Base-by-base conservation (phyloP, 2,329 filamentous ascomycete genomes). In the Bertia moriformis region DNA sequence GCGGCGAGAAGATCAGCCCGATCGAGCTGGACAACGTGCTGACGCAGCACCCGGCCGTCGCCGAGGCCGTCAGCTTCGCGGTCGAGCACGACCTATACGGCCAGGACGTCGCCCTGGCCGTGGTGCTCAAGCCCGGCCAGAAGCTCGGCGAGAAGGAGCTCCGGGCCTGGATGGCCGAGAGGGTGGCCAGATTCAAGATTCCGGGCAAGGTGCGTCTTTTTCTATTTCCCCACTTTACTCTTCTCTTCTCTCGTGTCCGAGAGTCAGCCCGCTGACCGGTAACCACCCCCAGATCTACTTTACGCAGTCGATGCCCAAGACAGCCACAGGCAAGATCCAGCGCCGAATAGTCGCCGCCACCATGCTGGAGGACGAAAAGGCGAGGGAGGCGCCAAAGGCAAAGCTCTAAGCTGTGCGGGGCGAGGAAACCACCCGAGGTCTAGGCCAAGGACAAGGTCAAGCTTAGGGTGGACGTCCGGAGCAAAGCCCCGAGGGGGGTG, bases 261-360 rank as follows among this genome's bases (percentile, higher is more conserved):
- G 15, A 13, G 14, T 19, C 14, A 3, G 15, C 3, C 4, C 14
- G 36, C 18, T 38, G 22, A 15, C 38, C 41, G 49, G 20, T 48
- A 27, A 15, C 41, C 37, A 41, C 33, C 19, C 41, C 12, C 39
- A 82, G 78, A 65, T 88, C 24, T 91, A 83, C 64, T 87, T 91
- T 49, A 84, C 84, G 24, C 71, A 85, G 42, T 63, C 79, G 46
- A 91, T 93, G 77, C 85, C 85, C 45, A 93, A 93, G 69, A 89
- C 86, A 3, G 84, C 85, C n/a, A 93, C 85, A 4, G 85, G 85
- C 41, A 93, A 93, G 67, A 82, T 93, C 42, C 85, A 93, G 61
- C 67, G 85, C 44, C 72, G 83, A 44, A 84, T 88, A 51, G 84
- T 93, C 14, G 84, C 84, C 13, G 83, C 89, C 58, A 74, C 73